Base-by-base conservation (phyloP, 2,329 filamentous ascomycete genomes). In the Mollisiaceae sp. region DNA sequence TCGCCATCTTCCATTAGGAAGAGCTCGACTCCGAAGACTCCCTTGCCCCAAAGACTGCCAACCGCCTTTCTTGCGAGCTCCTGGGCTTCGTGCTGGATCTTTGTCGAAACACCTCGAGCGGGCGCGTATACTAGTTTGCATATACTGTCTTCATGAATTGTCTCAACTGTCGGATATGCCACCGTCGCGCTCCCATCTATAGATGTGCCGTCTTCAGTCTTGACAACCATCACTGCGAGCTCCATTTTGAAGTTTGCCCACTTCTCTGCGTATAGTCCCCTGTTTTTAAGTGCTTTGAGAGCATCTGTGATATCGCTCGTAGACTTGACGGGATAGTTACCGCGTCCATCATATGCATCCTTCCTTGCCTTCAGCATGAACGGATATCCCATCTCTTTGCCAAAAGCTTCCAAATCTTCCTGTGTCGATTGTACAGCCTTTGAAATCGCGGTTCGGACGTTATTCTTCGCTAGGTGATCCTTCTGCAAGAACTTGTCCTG, bases 21-120 rank as follows among this genome's bases (percentile, higher is more conserved):
- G 88, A 98, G 92, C 80, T 99, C 95, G 0, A 98, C 94, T 0
- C 94, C 95, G 78, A 97, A 99, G 38, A 97, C 92, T 69, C 95
- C 95, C 68, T 95, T 90, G 60, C 95, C 95, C 81, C 89, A 89
- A 62, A 99, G 90, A 60, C 87, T 90, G 50, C 86, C 85, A 24
- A 97, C 88, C 12, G 95, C 94, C 65, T 91, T 88, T 71, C 88
- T 87, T 0, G 94, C 95, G 0, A 97, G 83, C 50, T 89, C 85
- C 75, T 93, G 89, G 0, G 94, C 94, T 72, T 86, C 81, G 69
- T 86, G 78, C 67, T 86, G 85, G 45, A 91, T 82, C 1, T 82
- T 78, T 0, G 82, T 79, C 0, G 88, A 82, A 2, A 96, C 88
- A 8, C 86, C 83, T 43, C 94, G 86, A 0, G 94, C 92, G 1